Evolutionary conservation across 805 yeast species (phyloP), one percentile per base, ranked within the genome.

Genomic region (Babjeviella inositovora): DNA sequence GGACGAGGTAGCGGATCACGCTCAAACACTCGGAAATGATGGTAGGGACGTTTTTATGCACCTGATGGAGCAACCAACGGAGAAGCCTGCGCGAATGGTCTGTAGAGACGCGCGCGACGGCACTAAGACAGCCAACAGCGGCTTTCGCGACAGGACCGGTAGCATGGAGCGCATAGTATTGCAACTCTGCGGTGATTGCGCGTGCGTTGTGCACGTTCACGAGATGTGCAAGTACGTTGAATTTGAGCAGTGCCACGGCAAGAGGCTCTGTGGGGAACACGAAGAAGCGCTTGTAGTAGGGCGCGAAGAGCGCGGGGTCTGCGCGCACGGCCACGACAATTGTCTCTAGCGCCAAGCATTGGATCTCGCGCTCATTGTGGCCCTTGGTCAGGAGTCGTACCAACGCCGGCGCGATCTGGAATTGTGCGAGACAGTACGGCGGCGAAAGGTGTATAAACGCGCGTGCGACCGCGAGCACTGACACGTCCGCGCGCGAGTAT

Each of bases 1-100:
- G 92, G 17, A 84, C 66, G 30, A 84, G 46, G 31, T 62, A 66
- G 22, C 95, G 53, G 5, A 85, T 57, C 3, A 82, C 80, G 5
- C 79, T 67, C 4, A 85, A 57, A 24, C 74, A 57, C 35, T 81
- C 90, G 25, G 70, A 63, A 19, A 70, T 54, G 5, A 74, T 42
- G 4, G n/a, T n/a, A n/a, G n/a, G n/a, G n/a, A n/a, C n/a, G n/a
- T n/a, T n/a, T n/a, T n/a, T n/a, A n/a, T n/a, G n/a, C n/a, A n/a
- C n/a, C n/a, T n/a, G n/a, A n/a, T n/a, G n/a, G n/a, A n/a, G n/a
- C n/a, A n/a, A n/a, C n/a, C n/a, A n/a, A n/a, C n/a, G n/a, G n/a
- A n/a, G n/a, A n/a, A n/a, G n/a, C n/a, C n/a, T n/a, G n/a, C n/a
- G n/a, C n/a, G n/a, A n/a, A n/a, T n/a, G n/a, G n/a, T n/a, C n/a